These are phyloP conservation scores for Fomitopsis schrenkii DNA, from an alignment of 1,284 basidiomycete species.

Conservation along the genomic window DNA sequence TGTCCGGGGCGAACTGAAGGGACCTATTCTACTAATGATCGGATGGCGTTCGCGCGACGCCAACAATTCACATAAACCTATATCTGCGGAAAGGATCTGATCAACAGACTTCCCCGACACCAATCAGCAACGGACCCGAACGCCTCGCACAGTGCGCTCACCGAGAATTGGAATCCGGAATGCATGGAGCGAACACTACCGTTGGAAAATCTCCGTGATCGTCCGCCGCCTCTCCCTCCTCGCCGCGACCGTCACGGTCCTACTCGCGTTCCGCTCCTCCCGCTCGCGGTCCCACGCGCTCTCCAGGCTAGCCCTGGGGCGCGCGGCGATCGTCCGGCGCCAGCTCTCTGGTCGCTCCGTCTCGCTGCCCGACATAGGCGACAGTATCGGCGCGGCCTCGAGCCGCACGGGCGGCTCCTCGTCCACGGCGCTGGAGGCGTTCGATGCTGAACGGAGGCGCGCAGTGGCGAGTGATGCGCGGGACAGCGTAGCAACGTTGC, in stretches of 20 bases:
- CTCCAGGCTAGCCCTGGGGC: constrained; percentile 45
- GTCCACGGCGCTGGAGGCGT: constrained; percentile 21
- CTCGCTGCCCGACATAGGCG: constrained; percentile 47
- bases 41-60: constrained; percentile 1
- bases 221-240: constrained; percentile 43
- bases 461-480: constrained; percentile 46
- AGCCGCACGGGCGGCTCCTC: constrained; percentile 22
- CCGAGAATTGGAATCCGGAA: constrained; percentile 1
- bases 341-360: constrained; percentile 43
- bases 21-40: constrained; percentile 5
- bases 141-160: neutral
- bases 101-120: constrained; percentile 5
- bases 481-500: constrained; percentile 55
- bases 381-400: constrained; percentile 20
- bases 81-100: constrained; percentile 1
- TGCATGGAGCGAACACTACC: constrained; percentile 9
- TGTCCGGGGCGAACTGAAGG: neutral
- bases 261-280: constrained; percentile 21
- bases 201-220: constrained; percentile 44
- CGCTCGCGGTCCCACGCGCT: constrained; percentile 32
- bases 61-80: neutral
- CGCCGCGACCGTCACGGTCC: constrained; percentile 33
- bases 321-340: constrained; percentile 38
- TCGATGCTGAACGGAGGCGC: constrained; percentile 37
- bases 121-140: neutral